Percentiles rank a stretch among this genome's conserved stretches.
Evolutionary conservation across 371 early-diverging fungal species (phyloP).

Genomic region (Coemansia sp.): DNA sequence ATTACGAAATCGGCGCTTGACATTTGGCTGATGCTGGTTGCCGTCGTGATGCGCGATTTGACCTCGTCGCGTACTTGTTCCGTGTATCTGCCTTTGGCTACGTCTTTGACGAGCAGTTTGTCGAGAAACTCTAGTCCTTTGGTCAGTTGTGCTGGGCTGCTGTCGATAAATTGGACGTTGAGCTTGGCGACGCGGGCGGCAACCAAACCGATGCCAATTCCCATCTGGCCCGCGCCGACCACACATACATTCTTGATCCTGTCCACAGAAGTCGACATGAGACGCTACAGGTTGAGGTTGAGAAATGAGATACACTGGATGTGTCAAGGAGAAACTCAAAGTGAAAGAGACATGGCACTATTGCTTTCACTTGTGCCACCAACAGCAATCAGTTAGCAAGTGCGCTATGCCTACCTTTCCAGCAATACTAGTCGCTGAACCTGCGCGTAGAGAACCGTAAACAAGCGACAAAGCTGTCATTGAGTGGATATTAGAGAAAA

Average conservation of each 20-base stretch:
- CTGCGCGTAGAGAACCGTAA: not conserved
- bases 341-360: not conserved
- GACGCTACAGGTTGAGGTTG: not conserved
- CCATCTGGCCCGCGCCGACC: slow-evolving; percentile 85
- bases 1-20: slow-evolving; percentile 78
- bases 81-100: slow-evolving; percentile 81
- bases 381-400: not conserved
- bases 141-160: slow-evolving; percentile 69
- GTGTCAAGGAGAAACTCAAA: not conserved
- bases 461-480: not conserved
- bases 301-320: not conserved
- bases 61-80: slow-evolving; percentile 70
- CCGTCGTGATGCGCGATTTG: slow-evolving; percentile 60
- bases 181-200: slow-evolving; percentile 80
- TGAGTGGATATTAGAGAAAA: not conserved
- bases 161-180: slow-evolving; percentile 79
- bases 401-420: not conserved
- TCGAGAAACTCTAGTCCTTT: slow-evolving; percentile 83
- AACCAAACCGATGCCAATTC: slow-evolving; percentile 95
- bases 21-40: slow-evolving; percentile 52
- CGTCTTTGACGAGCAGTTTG: slow-evolving; percentile 82
- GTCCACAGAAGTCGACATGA: slow-evolving; percentile 5
- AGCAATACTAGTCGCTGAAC: slow-evolving; percentile 2
- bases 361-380: not conserved
- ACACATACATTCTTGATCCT: slow-evolving; percentile 60